phyloP scores from a whole-genome alignment of 2,329 filamentous ascomycete species.

The Ceratocystis alfenasii region DNA sequence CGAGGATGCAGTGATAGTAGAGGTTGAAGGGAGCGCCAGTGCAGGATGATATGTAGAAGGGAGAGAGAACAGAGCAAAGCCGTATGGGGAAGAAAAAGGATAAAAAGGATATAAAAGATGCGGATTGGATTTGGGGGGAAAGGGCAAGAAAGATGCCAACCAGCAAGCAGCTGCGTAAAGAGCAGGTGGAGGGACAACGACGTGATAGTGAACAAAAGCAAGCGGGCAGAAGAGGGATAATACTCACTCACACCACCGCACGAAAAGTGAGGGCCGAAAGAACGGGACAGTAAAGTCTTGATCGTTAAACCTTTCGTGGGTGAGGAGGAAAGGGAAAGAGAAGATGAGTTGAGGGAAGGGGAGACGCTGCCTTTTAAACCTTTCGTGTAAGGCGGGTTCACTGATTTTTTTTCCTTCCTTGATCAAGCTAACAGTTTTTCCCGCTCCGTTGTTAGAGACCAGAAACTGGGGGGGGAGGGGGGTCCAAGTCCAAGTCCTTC shows the following conservation, averaged over 20 bases:
- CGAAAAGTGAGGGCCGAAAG: constrained; percentile 34
- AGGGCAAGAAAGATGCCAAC: neutral
- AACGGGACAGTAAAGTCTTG: constrained; percentile 27
- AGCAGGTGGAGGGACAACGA: constrained; percentile 26
- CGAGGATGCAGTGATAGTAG: constrained; percentile 22
- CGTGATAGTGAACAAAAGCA: constrained; percentile 32
- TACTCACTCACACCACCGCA: constrained; percentile 33
- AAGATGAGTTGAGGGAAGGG: constrained; percentile 23
- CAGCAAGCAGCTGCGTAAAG: neutral
- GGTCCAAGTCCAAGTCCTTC: constrained; percentile 9
- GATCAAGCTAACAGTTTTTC: constrained; percentile 10
- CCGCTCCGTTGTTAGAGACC: constrained; percentile 8
- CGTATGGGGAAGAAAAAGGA: constrained; percentile 38
- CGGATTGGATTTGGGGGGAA: neutral
- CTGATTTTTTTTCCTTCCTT: constrained; percentile 7
- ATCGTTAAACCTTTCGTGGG: constrained; percentile 36
- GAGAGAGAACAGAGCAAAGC: constrained; percentile 20
- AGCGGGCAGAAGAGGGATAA: constrained; percentile 26
- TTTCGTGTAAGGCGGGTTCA: constrained; percentile 14
- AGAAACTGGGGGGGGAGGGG: constrained; percentile 5
- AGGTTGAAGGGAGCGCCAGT: constrained; percentile 14
- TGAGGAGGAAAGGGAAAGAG: constrained; percentile 33
- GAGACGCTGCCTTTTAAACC: constrained; percentile 14
- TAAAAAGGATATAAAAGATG: constrained; percentile 30
- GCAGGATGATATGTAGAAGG: constrained; percentile 20